Conservation (phyloP, 176 grass and related monocot species). For the Echinochloa phyllopogon region DNA sequence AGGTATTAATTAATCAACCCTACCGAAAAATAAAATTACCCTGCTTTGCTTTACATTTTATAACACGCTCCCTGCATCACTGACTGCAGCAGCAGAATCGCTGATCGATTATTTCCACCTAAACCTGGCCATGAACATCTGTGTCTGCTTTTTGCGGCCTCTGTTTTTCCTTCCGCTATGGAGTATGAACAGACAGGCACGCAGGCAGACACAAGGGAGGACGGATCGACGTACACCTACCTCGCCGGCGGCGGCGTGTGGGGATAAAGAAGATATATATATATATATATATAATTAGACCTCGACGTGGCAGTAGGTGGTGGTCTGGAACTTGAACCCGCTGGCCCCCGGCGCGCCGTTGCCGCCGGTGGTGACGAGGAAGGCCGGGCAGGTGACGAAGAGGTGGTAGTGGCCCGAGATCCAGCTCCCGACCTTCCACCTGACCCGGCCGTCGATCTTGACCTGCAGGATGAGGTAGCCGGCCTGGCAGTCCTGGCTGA, state of each 20-base stretch:
- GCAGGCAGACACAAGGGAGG: too few species aligned
- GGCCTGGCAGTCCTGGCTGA: constrained; percentile 51
- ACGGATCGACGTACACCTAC: background rate
- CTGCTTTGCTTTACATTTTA: constrained; percentile 41
- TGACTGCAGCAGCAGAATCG: background rate
- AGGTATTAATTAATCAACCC: constrained; percentile 22
- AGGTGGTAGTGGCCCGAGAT: constrained; percentile 73
- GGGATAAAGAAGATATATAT: too few species aligned
- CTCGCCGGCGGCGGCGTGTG: constrained; percentile 7
- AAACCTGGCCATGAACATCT: background rate
- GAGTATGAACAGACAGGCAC: background rate
- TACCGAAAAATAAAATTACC: background rate
- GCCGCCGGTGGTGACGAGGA: constrained; percentile 47
- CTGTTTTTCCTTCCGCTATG: background rate
- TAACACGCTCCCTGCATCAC: background rate
- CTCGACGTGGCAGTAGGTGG: constrained; percentile 62
- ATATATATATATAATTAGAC: constrained; percentile 47
- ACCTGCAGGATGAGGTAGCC: constrained; percentile 69
- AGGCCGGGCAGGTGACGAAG: constrained; percentile 67
- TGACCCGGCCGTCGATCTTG: constrained; percentile 61
- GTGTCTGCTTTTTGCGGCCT: background rate
- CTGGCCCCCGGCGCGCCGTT: constrained; percentile 18
- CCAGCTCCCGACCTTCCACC: constrained; percentile 87
- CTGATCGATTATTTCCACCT: constrained; percentile 21
- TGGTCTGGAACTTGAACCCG: constrained; percentile 67